A percentile compares a stretch with the other conserved stretches of the same genome.
phyloP scores from a whole-genome alignment of 169 alveolate genomes.

The Plasmodium malariae region DNA sequence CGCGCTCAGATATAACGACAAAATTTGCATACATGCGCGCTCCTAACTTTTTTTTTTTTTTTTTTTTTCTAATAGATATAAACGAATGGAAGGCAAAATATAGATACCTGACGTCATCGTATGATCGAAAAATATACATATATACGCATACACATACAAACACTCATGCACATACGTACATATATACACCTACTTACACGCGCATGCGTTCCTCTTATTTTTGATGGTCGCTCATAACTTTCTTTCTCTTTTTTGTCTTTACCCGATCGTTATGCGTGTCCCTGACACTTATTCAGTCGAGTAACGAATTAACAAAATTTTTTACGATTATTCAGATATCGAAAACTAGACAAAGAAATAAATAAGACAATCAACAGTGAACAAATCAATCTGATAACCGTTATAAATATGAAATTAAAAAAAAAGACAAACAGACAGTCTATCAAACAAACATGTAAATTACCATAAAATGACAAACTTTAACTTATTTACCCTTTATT shows the following conservation, averaged over 20 bases:
- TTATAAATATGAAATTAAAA: conserved; percentile 7
- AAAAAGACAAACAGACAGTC: not conserved
- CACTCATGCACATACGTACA: no score
- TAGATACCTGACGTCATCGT: conserved; percentile 60
- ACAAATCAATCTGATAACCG: conserved; percentile 29
- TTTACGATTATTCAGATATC: no score
- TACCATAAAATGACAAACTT: not conserved
- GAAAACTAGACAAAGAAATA: conserved; percentile 55
- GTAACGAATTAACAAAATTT: not conserved
- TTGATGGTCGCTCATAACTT: no score
- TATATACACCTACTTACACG: no score
- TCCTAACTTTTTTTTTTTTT: conserved; percentile 23
- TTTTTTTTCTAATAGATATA: conserved; percentile 18
- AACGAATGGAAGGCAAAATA: conserved; percentile 61
- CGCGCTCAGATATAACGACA: no score
- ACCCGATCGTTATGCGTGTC: no score
- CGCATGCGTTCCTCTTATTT: no score
- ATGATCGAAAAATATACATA: not conserved
- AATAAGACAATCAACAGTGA: conserved; percentile 49
- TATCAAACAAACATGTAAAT: conserved; percentile 1
- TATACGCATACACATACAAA: not conserved
- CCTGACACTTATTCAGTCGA: not conserved
- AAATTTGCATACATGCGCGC: no score
- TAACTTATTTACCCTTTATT: not conserved
- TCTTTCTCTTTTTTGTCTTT: no score